Evolutionary conservation across 2,329 filamentous ascomycete species (phyloP).

Genomic region (Periconia macrospinosa): DNA sequence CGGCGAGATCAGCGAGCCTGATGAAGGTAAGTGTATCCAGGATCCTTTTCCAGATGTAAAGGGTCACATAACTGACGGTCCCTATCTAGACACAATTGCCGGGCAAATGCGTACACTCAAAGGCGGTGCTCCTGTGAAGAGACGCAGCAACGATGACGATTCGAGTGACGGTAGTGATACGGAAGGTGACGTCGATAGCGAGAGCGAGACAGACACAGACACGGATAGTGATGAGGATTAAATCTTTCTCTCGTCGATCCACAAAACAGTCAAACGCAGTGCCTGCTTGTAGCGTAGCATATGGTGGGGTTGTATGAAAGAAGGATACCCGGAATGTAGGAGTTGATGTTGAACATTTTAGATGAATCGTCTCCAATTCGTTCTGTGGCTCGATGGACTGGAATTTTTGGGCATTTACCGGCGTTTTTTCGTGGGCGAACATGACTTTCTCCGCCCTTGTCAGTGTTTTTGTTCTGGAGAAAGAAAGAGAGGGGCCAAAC

Average conservation of each 20-base stretch:
- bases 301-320: not conserved
- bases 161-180: conserved; percentile 65
- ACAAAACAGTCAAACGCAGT: not conserved
- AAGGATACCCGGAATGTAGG: not conserved
- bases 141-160: conserved; percentile 61
- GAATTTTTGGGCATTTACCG: not conserved
- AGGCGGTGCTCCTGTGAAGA: conserved; percentile 63
- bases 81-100: conserved; percentile 73
- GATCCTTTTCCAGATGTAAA: not conserved
- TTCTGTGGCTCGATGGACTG: not conserved
- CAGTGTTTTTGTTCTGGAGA: not conserved
- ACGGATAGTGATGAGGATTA: conserved; percentile 48
- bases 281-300: not conserved
- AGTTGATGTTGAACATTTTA: not conserved
- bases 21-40: conserved; percentile 74
- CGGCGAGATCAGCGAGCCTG: conserved; percentile 96
- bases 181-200: conserved; percentile 61
- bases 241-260: not conserved
- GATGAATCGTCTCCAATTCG: not conserved
- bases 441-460: not conserved
- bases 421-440: not conserved
- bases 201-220: conserved; percentile 54
- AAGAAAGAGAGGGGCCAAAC: not conserved
- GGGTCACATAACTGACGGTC: conserved; percentile 22
- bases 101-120: conserved; percentile 90